phyloP scores from a whole-genome alignment of 805 yeast species.

The Candida pseudofarinosa region DNA sequence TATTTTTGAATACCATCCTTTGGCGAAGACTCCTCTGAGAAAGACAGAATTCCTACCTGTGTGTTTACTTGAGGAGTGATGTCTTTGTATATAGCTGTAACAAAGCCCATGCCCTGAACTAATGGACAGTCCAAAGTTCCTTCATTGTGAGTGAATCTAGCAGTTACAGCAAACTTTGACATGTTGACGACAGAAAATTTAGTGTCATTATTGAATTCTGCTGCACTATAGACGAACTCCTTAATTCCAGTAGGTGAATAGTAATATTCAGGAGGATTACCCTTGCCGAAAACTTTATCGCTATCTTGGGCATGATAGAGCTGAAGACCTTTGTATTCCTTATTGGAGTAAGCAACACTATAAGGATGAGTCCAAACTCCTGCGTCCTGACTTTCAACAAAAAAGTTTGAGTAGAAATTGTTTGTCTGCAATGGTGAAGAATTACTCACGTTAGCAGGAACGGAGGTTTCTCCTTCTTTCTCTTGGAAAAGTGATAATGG shows the following conservation, averaged over 20 bases:
- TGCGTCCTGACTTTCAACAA: conserved; percentile 9
- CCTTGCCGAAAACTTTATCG: conserved; percentile 12
- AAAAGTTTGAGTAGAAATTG: conserved; percentile 13
- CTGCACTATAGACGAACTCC: conserved; percentile 7
- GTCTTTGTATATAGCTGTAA: conserved; percentile 54
- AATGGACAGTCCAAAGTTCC: conserved; percentile 36
- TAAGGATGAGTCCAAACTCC: conserved; percentile 16
- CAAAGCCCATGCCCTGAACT: conserved; percentile 74
- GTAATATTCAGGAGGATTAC: conserved; percentile 11
- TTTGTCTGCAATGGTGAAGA: conserved; percentile 13
- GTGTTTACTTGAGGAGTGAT: conserved; percentile 7
- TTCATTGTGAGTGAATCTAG: conserved; percentile 7
- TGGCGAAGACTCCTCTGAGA: conserved; percentile 5
- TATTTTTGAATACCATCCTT: conserved; percentile 12
- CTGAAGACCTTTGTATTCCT: conserved; percentile 6
- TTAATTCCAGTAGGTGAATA: conserved; percentile 14
- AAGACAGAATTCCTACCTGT: conserved; percentile 5
- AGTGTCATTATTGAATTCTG: conserved; percentile 2
- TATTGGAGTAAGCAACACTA: conserved; percentile 8
- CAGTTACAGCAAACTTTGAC: conserved; percentile 12
- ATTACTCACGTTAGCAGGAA: conserved; percentile 9
- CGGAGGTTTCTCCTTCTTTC: conserved; percentile 11
- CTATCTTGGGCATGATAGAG: conserved; percentile 11
- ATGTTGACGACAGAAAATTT: conserved; percentile 5
- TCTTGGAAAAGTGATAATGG: conserved; percentile 11